Conservation (phyloP, 441 rosid species). For the Metrosideros polymorpha region DNA sequence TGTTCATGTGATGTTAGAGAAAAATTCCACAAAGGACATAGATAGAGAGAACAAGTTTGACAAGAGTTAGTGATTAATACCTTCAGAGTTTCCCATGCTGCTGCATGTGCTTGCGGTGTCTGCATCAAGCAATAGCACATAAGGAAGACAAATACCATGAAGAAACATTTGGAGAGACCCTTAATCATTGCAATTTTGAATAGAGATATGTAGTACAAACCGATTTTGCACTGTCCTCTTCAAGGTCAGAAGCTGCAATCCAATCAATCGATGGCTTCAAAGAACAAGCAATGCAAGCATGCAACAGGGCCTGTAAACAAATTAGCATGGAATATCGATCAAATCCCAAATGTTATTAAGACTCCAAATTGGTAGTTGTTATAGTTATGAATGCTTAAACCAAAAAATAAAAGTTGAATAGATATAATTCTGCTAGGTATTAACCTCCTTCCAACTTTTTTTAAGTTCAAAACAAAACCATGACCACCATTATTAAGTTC, state of each 20-base stretch:
- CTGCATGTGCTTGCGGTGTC: conserved; percentile 63
- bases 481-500: not conserved
- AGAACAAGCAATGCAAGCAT: conserved; percentile 76
- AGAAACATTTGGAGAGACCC: not conserved
- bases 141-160: conserved; percentile 2
- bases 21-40: not conserved
- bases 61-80: conserved; percentile 12
- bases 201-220: conserved; percentile 10
- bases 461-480: not conserved
- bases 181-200: conserved; percentile 2
- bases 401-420: not conserved
- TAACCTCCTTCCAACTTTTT: not conserved
- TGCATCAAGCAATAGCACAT: conserved; percentile 12
- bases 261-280: conserved; percentile 54
- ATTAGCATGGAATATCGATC: conserved; percentile 3
- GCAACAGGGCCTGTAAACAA: conserved; percentile 54
- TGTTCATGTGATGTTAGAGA: not conserved
- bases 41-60: not conserved
- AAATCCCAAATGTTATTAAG: not conserved
- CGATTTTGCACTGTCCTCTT: conserved; percentile 47
- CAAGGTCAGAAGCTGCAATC: conserved; percentile 85
- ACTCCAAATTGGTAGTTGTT: not conserved
- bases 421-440: not conserved
- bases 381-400: not conserved
- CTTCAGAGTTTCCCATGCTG: conserved; percentile 67